Percentiles rank a stretch among this genome's conserved stretches.
phyloP scores from a whole-genome alignment of 345 rosid genomes.

The Sapria himalayana region DNA sequence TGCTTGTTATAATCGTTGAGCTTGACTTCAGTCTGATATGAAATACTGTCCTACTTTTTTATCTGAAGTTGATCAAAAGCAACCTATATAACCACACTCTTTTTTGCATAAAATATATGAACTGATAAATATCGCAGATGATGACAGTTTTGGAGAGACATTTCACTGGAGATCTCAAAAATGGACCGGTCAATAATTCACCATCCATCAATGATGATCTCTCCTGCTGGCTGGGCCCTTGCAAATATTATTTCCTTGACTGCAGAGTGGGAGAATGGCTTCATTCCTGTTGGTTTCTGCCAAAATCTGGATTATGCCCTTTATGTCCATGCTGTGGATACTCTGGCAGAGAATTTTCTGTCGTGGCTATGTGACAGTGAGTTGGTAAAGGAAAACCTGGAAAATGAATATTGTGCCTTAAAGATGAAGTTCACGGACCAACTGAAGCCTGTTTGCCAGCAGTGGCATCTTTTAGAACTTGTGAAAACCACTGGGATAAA shows the following conservation, averaged over 20 bases:
- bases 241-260: slow-evolving; percentile 55
- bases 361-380: slow-evolving; percentile 28
- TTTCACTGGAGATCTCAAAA: slow-evolving; percentile 26
- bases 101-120: slow-evolving; percentile 24
- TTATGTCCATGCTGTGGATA: slow-evolving; percentile 37
- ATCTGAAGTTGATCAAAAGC: no score
- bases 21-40: no score
- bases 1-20: no score
- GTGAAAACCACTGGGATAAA: slow-evolving; percentile 28
- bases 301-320: slow-evolving; percentile 30
- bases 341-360: slow-evolving; percentile 50
- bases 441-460: slow-evolving; percentile 62
- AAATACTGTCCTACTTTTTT: no score
- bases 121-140: slow-evolving; percentile 91
- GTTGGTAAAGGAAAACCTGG: slow-evolving; percentile 19
- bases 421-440: slow-evolving; percentile 37
- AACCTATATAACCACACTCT: no score
- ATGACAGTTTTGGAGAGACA: slow-evolving; percentile 55
- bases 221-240: slow-evolving; percentile 75
- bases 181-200: slow-evolving; percentile 22
- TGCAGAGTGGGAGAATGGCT: slow-evolving; percentile 43
- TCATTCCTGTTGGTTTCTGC: slow-evolving; percentile 23
- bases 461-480: slow-evolving; percentile 72
- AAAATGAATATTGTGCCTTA: slow-evolving; percentile 11
- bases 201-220: slow-evolving; percentile 25